Percentiles rank a stretch among this genome's conserved stretches.
phyloP scores from a whole-genome alignment of 345 rosid species.

The Eucalyptus dawsonii region DNA sequence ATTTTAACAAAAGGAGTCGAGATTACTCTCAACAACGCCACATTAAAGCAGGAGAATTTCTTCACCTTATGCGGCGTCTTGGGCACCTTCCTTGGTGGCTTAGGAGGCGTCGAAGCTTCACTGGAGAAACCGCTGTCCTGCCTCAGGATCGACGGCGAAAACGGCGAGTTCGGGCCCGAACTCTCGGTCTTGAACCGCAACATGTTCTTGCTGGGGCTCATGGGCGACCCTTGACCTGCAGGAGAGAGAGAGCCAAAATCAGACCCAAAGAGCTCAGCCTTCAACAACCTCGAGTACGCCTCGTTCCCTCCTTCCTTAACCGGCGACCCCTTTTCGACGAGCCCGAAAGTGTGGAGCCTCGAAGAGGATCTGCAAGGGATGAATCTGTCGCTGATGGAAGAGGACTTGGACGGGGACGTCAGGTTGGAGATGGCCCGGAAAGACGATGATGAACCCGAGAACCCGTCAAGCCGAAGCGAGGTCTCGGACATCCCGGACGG shows the following conservation, averaged over 20 bases:
- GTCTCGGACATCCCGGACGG: slow-evolving; percentile 83
- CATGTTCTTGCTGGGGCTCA: slow-evolving; percentile 77
- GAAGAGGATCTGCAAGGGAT: slow-evolving; percentile 97
- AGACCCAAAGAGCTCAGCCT: slow-evolving; percentile 88
- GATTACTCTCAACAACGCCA: not conserved
- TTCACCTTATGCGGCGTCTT: slow-evolving; percentile 93
- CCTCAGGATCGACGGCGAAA: slow-evolving; percentile 69
- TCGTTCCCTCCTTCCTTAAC: slow-evolving; percentile 91
- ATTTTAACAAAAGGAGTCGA: not conserved
- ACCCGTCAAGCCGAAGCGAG: slow-evolving; percentile 47
- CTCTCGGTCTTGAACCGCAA: slow-evolving; percentile 76
- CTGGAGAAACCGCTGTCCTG: slow-evolving; percentile 46
- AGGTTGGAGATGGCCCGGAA: slow-evolving; percentile 55
- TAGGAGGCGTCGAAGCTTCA: slow-evolving; percentile 75
- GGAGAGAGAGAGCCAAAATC: slow-evolving; percentile 77
- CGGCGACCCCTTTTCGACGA: slow-evolving; percentile 63
- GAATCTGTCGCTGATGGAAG: slow-evolving; percentile 82
- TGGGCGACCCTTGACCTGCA: slow-evolving; percentile 79
- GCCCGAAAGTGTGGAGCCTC: slow-evolving; percentile 78
- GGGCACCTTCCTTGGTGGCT: slow-evolving; percentile 83
- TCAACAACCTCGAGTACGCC: slow-evolving; percentile 62
- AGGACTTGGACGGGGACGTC: slow-evolving; percentile 66
- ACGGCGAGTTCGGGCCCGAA: slow-evolving; percentile 72
- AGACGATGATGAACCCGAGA: slow-evolving; percentile 29
- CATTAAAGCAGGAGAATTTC: not conserved